A percentile compares a stretch with the other conserved stretches of the same genome.
Evolutionary conservation across 352 stramenopile genomes (phyloP).

Genomic region (Ophiocytium majus): DNA sequence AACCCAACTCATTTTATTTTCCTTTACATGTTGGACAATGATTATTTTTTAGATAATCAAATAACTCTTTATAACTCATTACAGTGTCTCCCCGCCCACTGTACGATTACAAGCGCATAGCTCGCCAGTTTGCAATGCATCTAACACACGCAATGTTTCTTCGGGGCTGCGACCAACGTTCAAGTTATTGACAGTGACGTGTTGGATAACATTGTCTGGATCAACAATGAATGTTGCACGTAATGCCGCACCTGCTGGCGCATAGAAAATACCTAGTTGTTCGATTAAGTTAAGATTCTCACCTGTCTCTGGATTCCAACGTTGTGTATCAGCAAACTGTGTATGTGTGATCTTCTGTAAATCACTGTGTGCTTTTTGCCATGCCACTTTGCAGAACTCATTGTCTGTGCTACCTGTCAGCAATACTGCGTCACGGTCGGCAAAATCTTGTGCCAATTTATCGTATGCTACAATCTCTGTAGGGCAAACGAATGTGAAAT

Average conservation of each 20-base stretch:
- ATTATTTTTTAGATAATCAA: no score
- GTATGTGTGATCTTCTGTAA: neutral
- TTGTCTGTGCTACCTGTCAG: no score
- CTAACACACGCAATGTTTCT: neutral
- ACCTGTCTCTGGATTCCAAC: no score
- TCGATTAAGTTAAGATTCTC: neutral
- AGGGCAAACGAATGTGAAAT: conserved; percentile 11
- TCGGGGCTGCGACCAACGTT: neutral
- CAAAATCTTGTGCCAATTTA: no score
- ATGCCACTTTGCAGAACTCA: neutral
- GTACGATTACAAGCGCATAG: neutral
- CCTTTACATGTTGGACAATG: no score
- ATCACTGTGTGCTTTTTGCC: neutral
- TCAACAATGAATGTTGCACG: neutral
- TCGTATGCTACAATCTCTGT: no score
- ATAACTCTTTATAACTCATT: no score
- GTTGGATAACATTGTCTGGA: neutral
- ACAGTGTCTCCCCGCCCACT: neutral
- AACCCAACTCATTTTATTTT: no score
- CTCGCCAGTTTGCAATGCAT: neutral
- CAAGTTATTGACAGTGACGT: neutral
- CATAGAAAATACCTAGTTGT: neutral
- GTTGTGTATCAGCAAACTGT: neutral
- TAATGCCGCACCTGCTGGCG: neutral
- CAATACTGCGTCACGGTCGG: no score